Percentiles rank a stretch among this genome's conserved stretches.
Conservation (phyloP, 148 eudicot species). For the Fagopyrum esculentum region DNA sequence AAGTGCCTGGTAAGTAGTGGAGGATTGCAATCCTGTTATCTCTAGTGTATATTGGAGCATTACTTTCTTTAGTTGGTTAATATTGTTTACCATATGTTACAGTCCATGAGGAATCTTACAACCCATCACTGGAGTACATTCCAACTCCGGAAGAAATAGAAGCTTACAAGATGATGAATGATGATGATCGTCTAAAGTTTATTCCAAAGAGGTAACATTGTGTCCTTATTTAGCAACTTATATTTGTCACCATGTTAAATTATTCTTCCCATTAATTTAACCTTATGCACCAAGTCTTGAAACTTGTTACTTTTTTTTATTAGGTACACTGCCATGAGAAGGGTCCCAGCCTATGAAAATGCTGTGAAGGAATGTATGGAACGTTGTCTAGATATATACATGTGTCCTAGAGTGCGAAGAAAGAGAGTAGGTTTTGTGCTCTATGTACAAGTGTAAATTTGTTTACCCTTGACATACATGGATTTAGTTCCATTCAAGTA, state of each 20-base stretch:
- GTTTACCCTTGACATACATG: neutral
- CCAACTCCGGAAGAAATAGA: constrained; percentile 92
- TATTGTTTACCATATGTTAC: constrained; percentile 13
- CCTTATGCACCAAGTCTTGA: neutral
- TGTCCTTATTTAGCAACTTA: neutral
- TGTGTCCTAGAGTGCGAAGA: constrained; percentile 83
- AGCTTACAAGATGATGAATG: constrained; percentile 71
- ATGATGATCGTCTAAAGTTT: constrained; percentile 91
- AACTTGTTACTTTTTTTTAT: neutral
- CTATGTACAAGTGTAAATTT: neutral
- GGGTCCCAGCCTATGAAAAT: constrained; percentile 79
- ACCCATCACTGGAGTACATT: constrained; percentile 81
- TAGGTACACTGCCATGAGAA: constrained; percentile 78
- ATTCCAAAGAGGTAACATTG: constrained; percentile 64
- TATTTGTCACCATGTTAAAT: neutral
- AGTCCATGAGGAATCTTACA: constrained; percentile 95
- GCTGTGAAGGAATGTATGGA: constrained; percentile 62
- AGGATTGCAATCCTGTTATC: neutral
- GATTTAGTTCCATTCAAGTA: neutral
- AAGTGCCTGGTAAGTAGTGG: constrained; percentile 56
- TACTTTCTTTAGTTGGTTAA: neutral
- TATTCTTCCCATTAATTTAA: neutral
- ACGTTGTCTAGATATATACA: constrained; percentile 84
- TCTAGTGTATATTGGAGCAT: neutral
- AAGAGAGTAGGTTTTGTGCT: constrained; percentile 59